Base-by-base conservation (phyloP, 2,329 filamentous ascomycete genomes). In the Colletotrichum liriopes region DNA sequence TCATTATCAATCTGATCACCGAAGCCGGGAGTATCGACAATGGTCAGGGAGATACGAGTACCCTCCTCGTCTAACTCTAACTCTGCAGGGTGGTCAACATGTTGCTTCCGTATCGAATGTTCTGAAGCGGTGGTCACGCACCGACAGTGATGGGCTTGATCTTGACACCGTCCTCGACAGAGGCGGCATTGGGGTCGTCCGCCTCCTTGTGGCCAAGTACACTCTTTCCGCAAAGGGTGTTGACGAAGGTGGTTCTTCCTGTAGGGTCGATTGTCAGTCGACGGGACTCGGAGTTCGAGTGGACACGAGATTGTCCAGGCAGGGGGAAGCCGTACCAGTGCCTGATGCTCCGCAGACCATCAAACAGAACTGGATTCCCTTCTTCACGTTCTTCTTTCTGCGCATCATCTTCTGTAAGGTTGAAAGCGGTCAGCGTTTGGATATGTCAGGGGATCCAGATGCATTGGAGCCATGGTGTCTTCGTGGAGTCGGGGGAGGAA, bases 331-430 rank as follows among this genome's bases (percentile, higher is more conserved):
- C 90, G 81, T 91, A 98, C 95, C 96, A 86, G 96, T 98, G 85
- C 96, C 96, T 79, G 96, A 98, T 83, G 96, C 96, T 88, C 96
- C 96, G 84, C 96, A 98, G 81, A 99, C 96, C 96, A 99, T 99
- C 91, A 99, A 87, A 86, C 95, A 98, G 89, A 99, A 99, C 90
- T 99, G 96, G 82, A 99, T 98, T 83, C 96, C 96, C 91, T 98
- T 98, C 93, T 98, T 98, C 88, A 99, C 96, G 91, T 99, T 98
- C 94, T 99, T 99, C 96, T 99, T 99, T 86, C 94, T 93, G 87
- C 96, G 95, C 84, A 98, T 95, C 93, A 98, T 96, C 86, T 97
- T 94, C 92, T 94, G 84, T 74, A 79, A 62, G 37, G 37, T 41
- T 14, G 56, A 47, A 43, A 58, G 39, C 35, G 51, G 77, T 83